These are phyloP conservation scores for Leccinellum rugosiceps DNA, from an alignment of 768 basidiomycete genomes.

Conservation along the genomic window DNA sequence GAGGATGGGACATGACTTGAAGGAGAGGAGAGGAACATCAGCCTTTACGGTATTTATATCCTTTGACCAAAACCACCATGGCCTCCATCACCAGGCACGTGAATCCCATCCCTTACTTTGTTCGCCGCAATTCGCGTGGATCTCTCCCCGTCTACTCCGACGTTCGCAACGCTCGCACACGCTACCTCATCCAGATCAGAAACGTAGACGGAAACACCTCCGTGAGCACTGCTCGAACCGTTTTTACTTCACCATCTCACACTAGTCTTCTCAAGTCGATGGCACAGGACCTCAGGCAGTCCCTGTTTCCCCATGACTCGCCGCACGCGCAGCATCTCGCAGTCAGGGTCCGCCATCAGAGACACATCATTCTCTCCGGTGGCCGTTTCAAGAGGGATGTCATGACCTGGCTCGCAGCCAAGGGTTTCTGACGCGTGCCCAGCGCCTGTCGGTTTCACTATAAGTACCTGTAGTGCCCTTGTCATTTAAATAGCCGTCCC, in stretches of 20 bases:
- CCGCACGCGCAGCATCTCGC: slow-evolving; percentile 48
- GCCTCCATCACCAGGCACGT: slow-evolving; percentile 16
- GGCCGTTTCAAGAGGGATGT: slow-evolving; percentile 63
- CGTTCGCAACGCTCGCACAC: slow-evolving; percentile 61
- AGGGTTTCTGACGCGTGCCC: slow-evolving; percentile 52
- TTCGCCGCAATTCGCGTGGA: slow-evolving; percentile 64
- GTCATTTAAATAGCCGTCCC: slow-evolving; percentile 16
- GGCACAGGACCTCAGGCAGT: slow-evolving; percentile 50
- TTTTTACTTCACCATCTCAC: not conserved
- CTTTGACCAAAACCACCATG: slow-evolving; percentile 6
- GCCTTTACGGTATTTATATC: slow-evolving; percentile 3
- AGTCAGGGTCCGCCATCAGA: slow-evolving; percentile 44
- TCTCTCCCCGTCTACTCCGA: slow-evolving; percentile 76
- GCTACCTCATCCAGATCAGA: slow-evolving; percentile 55
- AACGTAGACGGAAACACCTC: slow-evolving; percentile 64
- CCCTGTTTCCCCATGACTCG: slow-evolving; percentile 49
- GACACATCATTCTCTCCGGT: slow-evolving; percentile 57
- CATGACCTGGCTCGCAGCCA: slow-evolving; percentile 56
- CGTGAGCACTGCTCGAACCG: slow-evolving; percentile 38
- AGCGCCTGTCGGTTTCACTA: slow-evolving; percentile 8
- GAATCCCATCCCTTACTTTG: slow-evolving; percentile 43
- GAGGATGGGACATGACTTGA: not conserved
- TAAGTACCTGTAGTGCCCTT: slow-evolving; percentile 6
- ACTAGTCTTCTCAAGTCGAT: slow-evolving; percentile 47
- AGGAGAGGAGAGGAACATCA: too few species aligned